Base-by-base conservation (phyloP, 2,329 filamentous ascomycete genomes). In the Fusarium oligoseptatum region DNA sequence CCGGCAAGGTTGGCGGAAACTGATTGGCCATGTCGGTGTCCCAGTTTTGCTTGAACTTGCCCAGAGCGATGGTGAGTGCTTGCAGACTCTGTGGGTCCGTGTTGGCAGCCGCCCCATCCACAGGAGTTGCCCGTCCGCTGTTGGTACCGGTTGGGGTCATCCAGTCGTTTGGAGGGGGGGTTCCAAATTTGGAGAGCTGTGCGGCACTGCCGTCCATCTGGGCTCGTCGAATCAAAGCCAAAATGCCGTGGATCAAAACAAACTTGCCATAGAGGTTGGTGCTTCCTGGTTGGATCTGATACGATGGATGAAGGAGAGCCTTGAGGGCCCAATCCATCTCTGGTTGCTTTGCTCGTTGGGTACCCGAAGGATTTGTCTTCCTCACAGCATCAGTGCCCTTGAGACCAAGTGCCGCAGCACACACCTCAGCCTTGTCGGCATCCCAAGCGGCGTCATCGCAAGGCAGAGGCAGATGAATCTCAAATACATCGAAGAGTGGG, bases 231-330 rank as follows among this genome's bases (percentile, higher is more conserved):
- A 94, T 89, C 73, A 93, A 87, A 7, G 90, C 86, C 65, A 93
- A 87, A 62, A 95, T 84, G 14, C 89, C 90, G 77, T 95, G 93
- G 9, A 95, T 90, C 56, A 95, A 82, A 65, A 95, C 88, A 77
- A 94, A 94, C 78, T 95, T 95, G 39, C 91, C 92, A 77, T 92
- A 93, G 3, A 92, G 84, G 76, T 94, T 95, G 2, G 92, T 94
- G 24, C 88, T 89, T 52, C 90, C 89, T 4, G 90, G 89, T 67
- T 90, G 89, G 64, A 94, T 89, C 57, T 89, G 86, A 72, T 88
- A 87, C 11, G 85, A 88, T 7, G 85, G 83, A 71, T 92, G 87
- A 64, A 93, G 85, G 48, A 95, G 83, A 1, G 90, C 87, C 62
- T 88, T 87, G 64, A 94, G 83, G 1, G 89, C 91, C 67, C 90